A percentile compares a stretch with the other conserved stretches of the same genome.
Conservation (phyloP, 371 early-diverging fungal genomes). For the Ordospora colligata region DNA sequence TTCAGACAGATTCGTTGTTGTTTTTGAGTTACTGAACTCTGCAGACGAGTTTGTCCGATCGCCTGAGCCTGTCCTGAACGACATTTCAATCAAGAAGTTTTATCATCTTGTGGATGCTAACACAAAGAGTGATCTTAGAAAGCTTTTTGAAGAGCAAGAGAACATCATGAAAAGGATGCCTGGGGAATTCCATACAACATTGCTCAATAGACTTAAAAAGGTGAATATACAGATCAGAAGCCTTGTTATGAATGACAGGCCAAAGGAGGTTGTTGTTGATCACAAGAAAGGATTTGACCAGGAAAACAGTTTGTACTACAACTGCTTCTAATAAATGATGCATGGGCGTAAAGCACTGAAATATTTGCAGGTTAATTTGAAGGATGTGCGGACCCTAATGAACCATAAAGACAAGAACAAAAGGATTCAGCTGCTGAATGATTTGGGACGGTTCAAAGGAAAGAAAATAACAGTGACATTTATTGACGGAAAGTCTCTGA, state of each 20-base stretch:
- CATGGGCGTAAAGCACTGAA: neutral
- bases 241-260: constrained; percentile 21
- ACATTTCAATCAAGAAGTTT: constrained; percentile 44
- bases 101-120: constrained; percentile 35
- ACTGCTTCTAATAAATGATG: neutral
- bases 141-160: constrained; percentile 35
- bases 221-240: constrained; percentile 35
- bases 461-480: constrained; percentile 20
- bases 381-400: neutral
- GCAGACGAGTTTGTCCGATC: constrained; percentile 26
- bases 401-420: constrained; percentile 2
- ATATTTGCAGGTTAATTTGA: neutral
- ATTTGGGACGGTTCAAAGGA: constrained; percentile 17
- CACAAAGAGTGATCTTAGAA: constrained; percentile 11
- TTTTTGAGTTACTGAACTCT: constrained; percentile 19
- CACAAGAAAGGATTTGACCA: constrained; percentile 6
- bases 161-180: constrained; percentile 25
- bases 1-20: constrained; percentile 31
- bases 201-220: neutral
- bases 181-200: neutral
- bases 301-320: constrained; percentile 24
- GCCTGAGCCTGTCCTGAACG: constrained; percentile 19
- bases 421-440: constrained; percentile 8
- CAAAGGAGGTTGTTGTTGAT: neutral
- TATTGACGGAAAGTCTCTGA: neutral